Base-by-base conservation (phyloP, 805 yeast genomes). In the Lachancea kluyveri region DNA sequence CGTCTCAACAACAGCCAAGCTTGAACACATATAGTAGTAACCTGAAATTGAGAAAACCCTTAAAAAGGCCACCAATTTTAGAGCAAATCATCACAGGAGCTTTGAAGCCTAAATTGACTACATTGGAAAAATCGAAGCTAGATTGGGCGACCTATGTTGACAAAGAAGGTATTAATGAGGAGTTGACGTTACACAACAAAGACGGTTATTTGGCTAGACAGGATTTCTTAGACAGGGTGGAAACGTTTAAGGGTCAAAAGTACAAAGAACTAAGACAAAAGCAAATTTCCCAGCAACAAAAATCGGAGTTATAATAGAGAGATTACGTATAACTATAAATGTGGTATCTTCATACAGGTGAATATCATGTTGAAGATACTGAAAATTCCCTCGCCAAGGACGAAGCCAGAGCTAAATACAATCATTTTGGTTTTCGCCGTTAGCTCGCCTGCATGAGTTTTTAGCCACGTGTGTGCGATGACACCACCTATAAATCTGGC, bases 81-180 rank as follows among this genome's bases (percentile, higher is more conserved):
- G 88, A 83, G 52, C 84, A 79, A 35, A 87, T 87, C 21, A 70
- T 86, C 27, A 64, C 74, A 26, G 70, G 78, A 8, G 67, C 82
- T 3, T 74, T 79, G 41, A 77, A 81, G 44, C 76, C 84, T 19
- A 90, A 86, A 53, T 66, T 92, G 40, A 83, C 94, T 15, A 92
- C 98, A 0, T 64, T 92, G 42, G 97, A 92, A 54, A 92, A 92
- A 59, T 83, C 95, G 1, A 67, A 94, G 41, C 66, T 92, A 30
- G 98, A 92, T 59, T 92, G 97, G 95, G 94, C 94, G 1, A 75
- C 83, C 28, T 87, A 83, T 60, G 96, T 92, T 18, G 96, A 90
- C 59, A 71, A 81, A 42, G 77, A 79, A 42, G 87, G 87, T 35
- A 78, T 92, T 28, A 68, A 73, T 31, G 96, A 85, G 43, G 98